phyloP scores from a whole-genome alignment of 202 grass and related monocot genomes.

The Bolboschoenoplectus hybrid region DNA sequence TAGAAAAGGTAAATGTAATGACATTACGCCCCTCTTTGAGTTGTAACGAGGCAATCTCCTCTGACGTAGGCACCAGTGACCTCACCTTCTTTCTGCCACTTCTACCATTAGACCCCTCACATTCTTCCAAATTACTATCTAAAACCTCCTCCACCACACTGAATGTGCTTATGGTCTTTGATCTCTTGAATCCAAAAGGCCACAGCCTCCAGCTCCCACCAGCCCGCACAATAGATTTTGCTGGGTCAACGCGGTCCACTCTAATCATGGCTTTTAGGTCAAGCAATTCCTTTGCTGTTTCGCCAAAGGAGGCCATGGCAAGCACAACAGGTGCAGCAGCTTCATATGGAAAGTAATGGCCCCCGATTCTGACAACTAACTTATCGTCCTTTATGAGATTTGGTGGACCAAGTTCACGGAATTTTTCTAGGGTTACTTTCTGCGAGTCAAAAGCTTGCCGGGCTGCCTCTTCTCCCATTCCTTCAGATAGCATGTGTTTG shows the following conservation, averaged over 20 bases:
- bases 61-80: constrained; percentile 75
- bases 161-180: constrained; percentile 52
- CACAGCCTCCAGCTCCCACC: constrained; percentile 86
- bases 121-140: constrained; percentile 47
- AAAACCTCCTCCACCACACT: constrained; percentile 45
- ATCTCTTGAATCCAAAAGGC: constrained; percentile 79
- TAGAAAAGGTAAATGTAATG: constrained; percentile 89
- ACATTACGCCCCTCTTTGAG: constrained; percentile 87
- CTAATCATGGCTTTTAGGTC: constrained; percentile 76
- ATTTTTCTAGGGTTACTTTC: constrained; percentile 82
- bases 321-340: constrained; percentile 64
- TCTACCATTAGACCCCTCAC: constrained; percentile 45
- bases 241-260: constrained; percentile 62
- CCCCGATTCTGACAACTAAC: constrained; percentile 73
- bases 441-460: constrained; percentile 68
- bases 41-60: constrained; percentile 77
- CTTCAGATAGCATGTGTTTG: constrained; percentile 84
- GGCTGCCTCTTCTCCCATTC: constrained; percentile 79
- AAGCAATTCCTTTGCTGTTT: constrained; percentile 56
- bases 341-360: constrained; percentile 78
- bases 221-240: constrained; percentile 43
- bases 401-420: constrained; percentile 60
- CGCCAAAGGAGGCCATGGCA: constrained; percentile 68
- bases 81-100: constrained; percentile 59
- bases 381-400: constrained; percentile 65